A percentile compares a stretch with the other conserved stretches of the same genome.
These are phyloP conservation scores for Boletus rex-veris DNA, from an alignment of 768 basidiomycete species.

Conservation along the genomic window DNA sequence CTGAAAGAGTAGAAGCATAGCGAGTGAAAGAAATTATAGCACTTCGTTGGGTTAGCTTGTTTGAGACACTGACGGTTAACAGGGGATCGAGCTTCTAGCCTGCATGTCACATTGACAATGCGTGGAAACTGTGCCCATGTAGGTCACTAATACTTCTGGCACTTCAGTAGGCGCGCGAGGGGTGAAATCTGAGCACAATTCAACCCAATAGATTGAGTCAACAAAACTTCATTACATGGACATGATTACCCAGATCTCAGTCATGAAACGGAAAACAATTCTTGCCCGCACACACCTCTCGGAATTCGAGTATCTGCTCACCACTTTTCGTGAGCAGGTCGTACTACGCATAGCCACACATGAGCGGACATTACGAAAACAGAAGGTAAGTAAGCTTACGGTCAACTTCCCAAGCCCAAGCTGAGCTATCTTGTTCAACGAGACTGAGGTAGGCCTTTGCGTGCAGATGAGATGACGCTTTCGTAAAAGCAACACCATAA, in stretches of 20 bases:
- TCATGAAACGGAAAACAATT: no score
- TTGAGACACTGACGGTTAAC: not conserved
- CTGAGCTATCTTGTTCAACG: slow-evolving; percentile 63
- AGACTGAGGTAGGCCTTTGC: slow-evolving; percentile 63
- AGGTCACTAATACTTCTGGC: not conserved
- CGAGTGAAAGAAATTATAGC: not conserved
- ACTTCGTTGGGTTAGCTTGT: not conserved
- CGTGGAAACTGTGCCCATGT: not conserved
- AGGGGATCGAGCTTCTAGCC: not conserved
- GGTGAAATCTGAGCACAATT: not conserved
- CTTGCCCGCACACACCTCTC: no score
- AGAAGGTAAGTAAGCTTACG: slow-evolving; percentile 40
- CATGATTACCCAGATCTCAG: not conserved
- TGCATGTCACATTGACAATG: not conserved
- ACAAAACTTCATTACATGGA: not conserved
- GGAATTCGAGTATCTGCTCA: slow-evolving; percentile 17
- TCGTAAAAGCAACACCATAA: not conserved
- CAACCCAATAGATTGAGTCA: not conserved
- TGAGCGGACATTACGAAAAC: not conserved
- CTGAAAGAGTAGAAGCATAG: not conserved
- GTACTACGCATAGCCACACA: slow-evolving; percentile 30
- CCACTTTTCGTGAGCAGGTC: slow-evolving; percentile 55
- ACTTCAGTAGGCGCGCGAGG: no score
- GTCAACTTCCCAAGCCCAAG: slow-evolving; percentile 80
- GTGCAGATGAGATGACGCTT: not conserved